Percentiles rank a stretch among this genome's conserved stretches.
Evolutionary conservation across 345 rosid species (phyloP).

Genomic region (Citrus medica): DNA sequence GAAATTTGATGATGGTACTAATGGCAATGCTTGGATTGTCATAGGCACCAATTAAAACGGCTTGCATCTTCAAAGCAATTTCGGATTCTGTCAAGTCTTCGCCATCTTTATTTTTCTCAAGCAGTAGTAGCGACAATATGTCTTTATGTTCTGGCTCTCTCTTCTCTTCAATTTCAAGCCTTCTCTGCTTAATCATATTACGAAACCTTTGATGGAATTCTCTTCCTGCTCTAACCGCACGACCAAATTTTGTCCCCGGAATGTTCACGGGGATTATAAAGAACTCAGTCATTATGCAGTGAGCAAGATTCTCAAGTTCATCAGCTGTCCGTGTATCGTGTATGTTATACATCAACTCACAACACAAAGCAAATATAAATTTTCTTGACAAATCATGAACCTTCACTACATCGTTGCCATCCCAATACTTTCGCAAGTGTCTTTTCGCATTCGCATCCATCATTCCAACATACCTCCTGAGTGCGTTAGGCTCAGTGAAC

Average conservation of each 20-base stretch:
- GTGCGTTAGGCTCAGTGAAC: neutral
- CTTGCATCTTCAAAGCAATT: neutral
- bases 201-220: neutral
- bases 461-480: neutral
- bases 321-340: neutral
- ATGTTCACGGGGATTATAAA: constrained; percentile 12
- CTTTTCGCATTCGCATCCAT: neutral
- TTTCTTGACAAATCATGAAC: neutral
- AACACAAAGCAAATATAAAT: neutral
- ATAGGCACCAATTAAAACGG: neutral
- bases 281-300: neutral
- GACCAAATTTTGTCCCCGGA: constrained; percentile 10
- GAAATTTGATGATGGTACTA: constrained; percentile 6
- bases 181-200: neutral
- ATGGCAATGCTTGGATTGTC: constrained; percentile 20
- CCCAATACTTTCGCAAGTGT: neutral
- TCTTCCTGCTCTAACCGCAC: constrained; percentile 1
- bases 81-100: neutral
- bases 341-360: neutral
- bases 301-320: neutral
- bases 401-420: neutral
- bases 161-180: neutral
- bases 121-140: constrained; percentile 3
- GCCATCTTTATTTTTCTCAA: constrained; percentile 7
- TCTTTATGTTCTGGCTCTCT: neutral